Evolutionary conservation across 805 yeast species (phyloP).

Genomic region (Nakazawaea wyomingensis): DNA sequence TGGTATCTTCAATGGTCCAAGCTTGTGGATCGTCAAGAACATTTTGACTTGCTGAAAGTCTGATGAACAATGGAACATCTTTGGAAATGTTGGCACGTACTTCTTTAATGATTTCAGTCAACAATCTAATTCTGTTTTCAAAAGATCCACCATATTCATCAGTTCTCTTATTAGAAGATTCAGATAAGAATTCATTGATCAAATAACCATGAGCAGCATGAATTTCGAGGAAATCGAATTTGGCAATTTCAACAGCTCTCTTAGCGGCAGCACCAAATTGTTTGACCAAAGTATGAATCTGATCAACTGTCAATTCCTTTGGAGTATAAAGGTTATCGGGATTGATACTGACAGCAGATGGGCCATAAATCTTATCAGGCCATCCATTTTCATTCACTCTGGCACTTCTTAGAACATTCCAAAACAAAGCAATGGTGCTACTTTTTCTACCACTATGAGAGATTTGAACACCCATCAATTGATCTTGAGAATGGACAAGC

Average conservation of each 20-base stretch:
- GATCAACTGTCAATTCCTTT: neutral
- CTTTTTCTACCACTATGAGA: conserved; percentile 53
- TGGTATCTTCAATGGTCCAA: too few species aligned
- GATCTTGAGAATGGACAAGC: conserved; percentile 39
- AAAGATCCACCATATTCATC: conserved; percentile 40
- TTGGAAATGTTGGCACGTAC: too few species aligned
- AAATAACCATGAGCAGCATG: conserved; percentile 37
- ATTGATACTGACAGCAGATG: conserved; percentile 32
- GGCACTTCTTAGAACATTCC: conserved; percentile 26
- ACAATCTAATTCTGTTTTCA: conserved; percentile 34
- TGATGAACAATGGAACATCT: too few species aligned
- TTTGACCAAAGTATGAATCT: too few species aligned
- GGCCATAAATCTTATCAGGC: conserved; percentile 39
- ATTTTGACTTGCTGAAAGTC: too few species aligned
- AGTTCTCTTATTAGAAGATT: conserved; percentile 29
- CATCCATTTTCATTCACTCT: conserved; percentile 34
- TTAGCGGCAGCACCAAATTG: conserved; percentile 28
- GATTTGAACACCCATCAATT: conserved; percentile 46
- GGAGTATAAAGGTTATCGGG: conserved; percentile 24
- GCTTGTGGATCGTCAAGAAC: too few species aligned
- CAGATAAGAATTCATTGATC: conserved; percentile 33
- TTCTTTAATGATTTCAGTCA: conserved; percentile 42
- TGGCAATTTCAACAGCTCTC: conserved; percentile 28
- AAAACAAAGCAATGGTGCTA: conserved; percentile 27
- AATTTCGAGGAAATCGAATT: conserved; percentile 36